Evolutionary conservation across 2,329 filamentous ascomycete genomes (phyloP), one percentile per base, ranked within the genome.

Genomic region (Aspergillus viridinutans): DNA sequence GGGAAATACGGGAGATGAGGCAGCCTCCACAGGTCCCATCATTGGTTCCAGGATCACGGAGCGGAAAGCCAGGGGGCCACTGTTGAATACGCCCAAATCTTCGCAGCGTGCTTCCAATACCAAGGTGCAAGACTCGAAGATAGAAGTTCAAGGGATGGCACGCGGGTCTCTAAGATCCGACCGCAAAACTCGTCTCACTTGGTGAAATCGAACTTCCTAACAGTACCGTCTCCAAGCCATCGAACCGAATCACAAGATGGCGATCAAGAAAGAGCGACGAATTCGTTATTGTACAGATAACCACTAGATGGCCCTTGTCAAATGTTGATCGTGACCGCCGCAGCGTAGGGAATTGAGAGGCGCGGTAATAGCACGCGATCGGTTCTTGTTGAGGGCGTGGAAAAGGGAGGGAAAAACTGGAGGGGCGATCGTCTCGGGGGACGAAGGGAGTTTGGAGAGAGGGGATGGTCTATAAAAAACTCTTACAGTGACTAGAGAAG

Each of bases 1-100:
- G 60, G 72, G 64, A 59, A 76, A 75, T 45, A 64, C 63, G 54
- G 74, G 72, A 49, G 74, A 76, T 55, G 72, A 72, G 38, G 69
- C 61, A 42, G 62, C 58, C 57, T 73, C 71, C 50, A 61, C 56
- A 48, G 71, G 67, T 69, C 68, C 69, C 74, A 77, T 77, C 60
- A 62, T 74, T 67, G 52, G 57, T 58, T 38, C 53, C 51, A 35
- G 49, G 45, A 50, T 38, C 43, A 52, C 38, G 42, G 26, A 49
- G 43, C 26, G 55, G 51, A 12, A 49, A 29, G 53, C 42, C 35
- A 54, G 55, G 45, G 51, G 55, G 52, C 42, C 58, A 54, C 56
- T 53, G 45, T 55, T 42, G 51, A 14, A 50, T 40, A 49, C 55
- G 54, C 55, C 54, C 43, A 48, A 52, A 43, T 50, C 52, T 52